Percentiles rank a stretch among this genome's conserved stretches.
phyloP scores from a whole-genome alignment of 1,139 yeast species.

The Citeromyces siamensis region DNA sequence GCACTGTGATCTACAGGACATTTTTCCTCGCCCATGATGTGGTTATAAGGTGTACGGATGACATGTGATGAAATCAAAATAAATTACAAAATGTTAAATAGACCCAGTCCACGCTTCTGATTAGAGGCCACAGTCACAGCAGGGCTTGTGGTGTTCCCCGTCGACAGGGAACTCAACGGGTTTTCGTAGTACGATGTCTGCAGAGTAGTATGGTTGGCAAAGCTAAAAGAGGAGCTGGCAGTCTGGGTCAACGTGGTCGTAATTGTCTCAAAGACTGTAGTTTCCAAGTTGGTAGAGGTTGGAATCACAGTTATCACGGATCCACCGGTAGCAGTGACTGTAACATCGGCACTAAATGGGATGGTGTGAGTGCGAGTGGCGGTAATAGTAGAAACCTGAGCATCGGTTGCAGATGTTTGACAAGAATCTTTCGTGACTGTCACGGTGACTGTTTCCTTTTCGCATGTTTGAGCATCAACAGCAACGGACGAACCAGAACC shows the following conservation, averaged over 20 bases:
- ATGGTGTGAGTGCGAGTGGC: slow-evolving; percentile 14
- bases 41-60: slow-evolving; percentile 6
- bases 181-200: slow-evolving; percentile 5
- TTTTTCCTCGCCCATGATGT: slow-evolving; percentile 9
- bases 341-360: slow-evolving; percentile 18
- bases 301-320: slow-evolving; percentile 14
- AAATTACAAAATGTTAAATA: slow-evolving; percentile 3
- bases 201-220: slow-evolving; percentile 1
- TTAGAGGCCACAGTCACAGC: slow-evolving; percentile 6
- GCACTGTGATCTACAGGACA: slow-evolving; percentile 65
- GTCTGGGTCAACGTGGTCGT: slow-evolving; percentile 9
- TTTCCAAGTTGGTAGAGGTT: slow-evolving; percentile 16
- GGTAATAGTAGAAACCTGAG: slow-evolving; percentile 9
- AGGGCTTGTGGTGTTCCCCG: slow-evolving; percentile 4
- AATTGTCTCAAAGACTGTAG: slow-evolving; percentile 14
- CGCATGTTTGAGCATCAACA: slow-evolving; percentile 4
- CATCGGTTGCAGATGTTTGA: slow-evolving; percentile 3
- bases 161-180: slow-evolving; percentile 4
- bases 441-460: slow-evolving; percentile 10
- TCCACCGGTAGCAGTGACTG: slow-evolving; percentile 16
- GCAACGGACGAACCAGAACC: slow-evolving; percentile 10
- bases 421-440: slow-evolving; percentile 10
- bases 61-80: not conserved
- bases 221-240: slow-evolving; percentile 1
- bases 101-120: slow-evolving; percentile 5